These are phyloP conservation scores for Aspergillus fijiensis DNA, from an alignment of 2,329 filamentous ascomycete genomes.

Conservation along the genomic window DNA sequence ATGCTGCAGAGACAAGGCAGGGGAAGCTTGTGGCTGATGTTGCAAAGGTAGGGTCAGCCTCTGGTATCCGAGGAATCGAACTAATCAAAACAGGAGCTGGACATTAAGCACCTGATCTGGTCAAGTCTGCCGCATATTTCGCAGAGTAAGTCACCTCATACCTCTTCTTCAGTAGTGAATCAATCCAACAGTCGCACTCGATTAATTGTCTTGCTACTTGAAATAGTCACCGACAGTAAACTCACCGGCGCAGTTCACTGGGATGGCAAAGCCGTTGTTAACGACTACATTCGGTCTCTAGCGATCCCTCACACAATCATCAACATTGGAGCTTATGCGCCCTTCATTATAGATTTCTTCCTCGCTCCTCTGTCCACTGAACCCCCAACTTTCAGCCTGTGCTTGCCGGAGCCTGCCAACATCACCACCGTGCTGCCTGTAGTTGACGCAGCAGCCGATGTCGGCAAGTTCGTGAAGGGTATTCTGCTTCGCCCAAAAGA, in stretches of 20 bases:
- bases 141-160: too few relatives aligned
- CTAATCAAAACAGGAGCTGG: background rate
- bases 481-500: conserved; percentile 34
- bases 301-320: conserved; percentile 8
- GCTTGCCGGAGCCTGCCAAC: conserved; percentile 1
- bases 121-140: too few relatives aligned
- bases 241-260: conserved; percentile 48
- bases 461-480: conserved; percentile 27
- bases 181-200: too few relatives aligned
- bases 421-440: conserved; percentile 9
- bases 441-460: conserved; percentile 13
- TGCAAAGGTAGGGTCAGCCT: conserved; percentile 24
- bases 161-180: too few relatives aligned
- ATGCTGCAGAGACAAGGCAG: conserved; percentile 16
- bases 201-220: background rate
- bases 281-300: conserved; percentile 48
- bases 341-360: conserved; percentile 5
- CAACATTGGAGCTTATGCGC: conserved; percentile 17
- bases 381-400: background rate
- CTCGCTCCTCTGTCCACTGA: conserved; percentile 2
- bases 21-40: conserved; percentile 24
- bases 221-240: conserved; percentile 28
- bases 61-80: background rate
- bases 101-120: too few relatives aligned
- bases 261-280: conserved; percentile 55